Conservation (phyloP, 176 grass and related monocot species). For the Phragmites australis region DNA sequence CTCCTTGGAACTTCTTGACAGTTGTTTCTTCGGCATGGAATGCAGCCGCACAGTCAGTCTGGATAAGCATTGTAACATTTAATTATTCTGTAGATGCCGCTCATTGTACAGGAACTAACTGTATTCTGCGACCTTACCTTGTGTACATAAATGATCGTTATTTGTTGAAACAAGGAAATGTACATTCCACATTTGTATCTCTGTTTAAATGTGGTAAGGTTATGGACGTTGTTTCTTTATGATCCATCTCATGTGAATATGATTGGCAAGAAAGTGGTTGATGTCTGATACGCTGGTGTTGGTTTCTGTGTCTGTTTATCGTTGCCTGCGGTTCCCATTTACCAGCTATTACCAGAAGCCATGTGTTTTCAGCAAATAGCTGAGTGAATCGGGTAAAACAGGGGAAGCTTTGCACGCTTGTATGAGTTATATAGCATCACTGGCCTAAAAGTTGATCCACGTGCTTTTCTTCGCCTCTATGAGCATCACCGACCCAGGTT, state of each 20-base stretch:
- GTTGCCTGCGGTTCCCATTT: background rate
- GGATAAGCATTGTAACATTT: constrained; percentile 1
- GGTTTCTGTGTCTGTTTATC: background rate
- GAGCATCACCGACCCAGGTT: too few relatives aligned
- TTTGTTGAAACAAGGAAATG: constrained; percentile 28
- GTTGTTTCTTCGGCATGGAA: background rate
- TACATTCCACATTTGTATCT: background rate
- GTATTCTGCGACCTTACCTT: background rate
- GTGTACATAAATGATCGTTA: constrained; percentile 48
- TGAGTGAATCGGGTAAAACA: background rate
- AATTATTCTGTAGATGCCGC: constrained; percentile 40
- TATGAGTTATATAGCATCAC: background rate
- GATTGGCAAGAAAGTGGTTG: background rate
- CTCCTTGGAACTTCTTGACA: background rate
- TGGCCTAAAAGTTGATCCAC: background rate
- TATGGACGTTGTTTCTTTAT: background rate
- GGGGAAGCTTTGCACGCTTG: background rate
- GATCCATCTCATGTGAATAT: background rate
- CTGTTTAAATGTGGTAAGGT: background rate
- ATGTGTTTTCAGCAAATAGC: background rate
- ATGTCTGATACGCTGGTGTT: background rate
- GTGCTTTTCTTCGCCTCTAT: too few relatives aligned
- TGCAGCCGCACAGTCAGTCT: background rate
- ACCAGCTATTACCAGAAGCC: too few relatives aligned
- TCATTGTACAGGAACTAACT: constrained; percentile 38